Evolutionary conservation across 306 rosid genomes (phyloP), one percentile per base, ranked within the genome.

Genomic region (Chamaecrista fasciculata): DNA sequence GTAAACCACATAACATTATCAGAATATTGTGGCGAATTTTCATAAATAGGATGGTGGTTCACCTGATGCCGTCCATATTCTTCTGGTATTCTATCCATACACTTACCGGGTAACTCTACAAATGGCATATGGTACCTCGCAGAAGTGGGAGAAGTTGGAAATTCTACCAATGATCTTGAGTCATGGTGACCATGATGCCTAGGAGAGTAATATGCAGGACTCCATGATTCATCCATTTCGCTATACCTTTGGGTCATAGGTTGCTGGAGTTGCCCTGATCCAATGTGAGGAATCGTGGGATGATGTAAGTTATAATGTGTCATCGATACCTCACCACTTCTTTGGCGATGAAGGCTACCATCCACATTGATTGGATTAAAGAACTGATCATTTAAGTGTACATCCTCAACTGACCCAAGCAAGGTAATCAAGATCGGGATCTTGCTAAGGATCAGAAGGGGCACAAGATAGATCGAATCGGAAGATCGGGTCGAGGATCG

Each of bases 131-230:
- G 91, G 56, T 85, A 91, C 42, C 96, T 79, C 42, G 84, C 73
- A 60, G 88, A 69, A n/a, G 91, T 76, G 37, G 99, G 99, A 64
- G 97, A 87, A 62, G 99, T 76, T 23, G 99, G 95, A 84, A 69
- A 87, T 50, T 95, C 98, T 28, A 60, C 79, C 77, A 84, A 44
- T 14, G 84, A 74, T 79, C 95, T 81, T 12, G 96, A 76, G 62
- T 92, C 96, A 58, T 75, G 85, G 47, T 58, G 88, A 58, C 84
- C 90, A 40, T 79, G 92, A 78, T 87, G 89, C 86, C 93, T 86
- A 5, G 99, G 99, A 73, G 99, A 95, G 80, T 81, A 83, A 83
- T 80, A 91, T 5, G 92, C 88, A 66, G 99, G 90, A 82, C 91
- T 91, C 96, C 95, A 89, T 1, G 90, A 87, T 62, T 87, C 71